Base-by-base conservation (phyloP, 768 basidiomycete genomes). In the Boletus vinaceobasis region DNA sequence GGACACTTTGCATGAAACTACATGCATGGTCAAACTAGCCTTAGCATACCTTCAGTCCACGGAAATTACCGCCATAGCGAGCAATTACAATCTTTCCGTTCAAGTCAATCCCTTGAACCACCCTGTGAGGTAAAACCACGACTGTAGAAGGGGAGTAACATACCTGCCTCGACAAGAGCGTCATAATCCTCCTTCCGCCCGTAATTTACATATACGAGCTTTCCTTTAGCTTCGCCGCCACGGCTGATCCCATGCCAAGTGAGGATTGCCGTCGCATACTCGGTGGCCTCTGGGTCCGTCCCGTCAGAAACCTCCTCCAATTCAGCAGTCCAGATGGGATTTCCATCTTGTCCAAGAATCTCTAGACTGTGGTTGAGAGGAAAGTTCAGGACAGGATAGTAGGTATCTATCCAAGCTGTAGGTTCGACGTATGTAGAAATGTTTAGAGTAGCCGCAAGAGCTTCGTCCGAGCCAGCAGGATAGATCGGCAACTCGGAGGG, bases 1-100 rank as follows among this genome's bases (percentile, higher is more conserved):
- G 44, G 19, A 49, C 13, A 33, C 26, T 27, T 19, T 59, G 64
- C 83, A 27, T 60, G 21, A 43, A 59, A 37, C n/a, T 40, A 67
- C 48, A 31, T 4, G 29, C 23, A 48, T 32, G 7, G 13, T 36
- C 32, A 60, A 65, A 9, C 53, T 5, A 60, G 44, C 37, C 32
- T 32, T 14, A n/a, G 54, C 57, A 42, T 43, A 88, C 87, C 81
- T 95, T 98, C 13, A 98, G 75, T n/a, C 96, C 96, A 63, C 96
- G 86, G 75, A 92, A 93, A 56, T 83, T 79, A 5, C 71, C 74
- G 2, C 87, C 90, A 66, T 94, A 92, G 40, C 92, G 85, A 27
- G 81, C 79, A 38, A 98, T 74, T 21, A 88, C 87, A 52, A 97
- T 85, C 60, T 87, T 88, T 36, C 86, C 92, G 0, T 79, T 85